These are phyloP conservation scores for Collybia sp. DNA, from an alignment of 768 basidiomycete species.

Conservation along the genomic window DNA sequence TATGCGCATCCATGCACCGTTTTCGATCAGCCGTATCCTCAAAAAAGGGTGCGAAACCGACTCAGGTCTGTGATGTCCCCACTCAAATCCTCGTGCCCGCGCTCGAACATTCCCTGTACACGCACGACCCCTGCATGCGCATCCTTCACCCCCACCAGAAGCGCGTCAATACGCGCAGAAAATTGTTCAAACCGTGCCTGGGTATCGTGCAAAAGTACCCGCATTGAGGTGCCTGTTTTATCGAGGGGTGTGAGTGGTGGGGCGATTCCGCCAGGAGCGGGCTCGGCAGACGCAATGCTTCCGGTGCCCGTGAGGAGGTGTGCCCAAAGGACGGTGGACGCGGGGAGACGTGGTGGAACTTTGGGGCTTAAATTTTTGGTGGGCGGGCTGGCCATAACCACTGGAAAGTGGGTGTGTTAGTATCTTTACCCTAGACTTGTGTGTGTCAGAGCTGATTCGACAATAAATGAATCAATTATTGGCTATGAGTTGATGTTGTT, in stretches of 20 bases:
- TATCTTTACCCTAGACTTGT: no score
- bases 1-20: constrained; percentile 8
- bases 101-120: constrained; percentile 54
- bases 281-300: not conserved
- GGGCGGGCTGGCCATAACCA: no score
- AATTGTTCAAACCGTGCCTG: constrained; percentile 69
- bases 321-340: constrained; percentile 46
- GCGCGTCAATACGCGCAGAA: constrained; percentile 47
- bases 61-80: constrained; percentile 54
- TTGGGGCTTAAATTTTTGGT: constrained; percentile 1
- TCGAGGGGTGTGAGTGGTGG: constrained; percentile 50
- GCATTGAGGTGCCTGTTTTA: constrained; percentile 64
- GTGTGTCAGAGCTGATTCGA: no score
- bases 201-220: constrained; percentile 70
- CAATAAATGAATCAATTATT: no score
- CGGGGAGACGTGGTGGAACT: constrained; percentile 22
- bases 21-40: constrained; percentile 5
- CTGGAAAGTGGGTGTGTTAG: no score
- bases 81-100: constrained; percentile 51
- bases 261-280: not conserved
- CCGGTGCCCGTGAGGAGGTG: constrained; percentile 45
- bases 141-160: constrained; percentile 46
- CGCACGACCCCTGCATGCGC: constrained; percentile 48
- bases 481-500: no score
- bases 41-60: constrained; percentile 22